Evolutionary conservation across 495 filamentous ascomycete genomes (phyloP).

Genomic region (Antarctomyces pellizariae): DNA sequence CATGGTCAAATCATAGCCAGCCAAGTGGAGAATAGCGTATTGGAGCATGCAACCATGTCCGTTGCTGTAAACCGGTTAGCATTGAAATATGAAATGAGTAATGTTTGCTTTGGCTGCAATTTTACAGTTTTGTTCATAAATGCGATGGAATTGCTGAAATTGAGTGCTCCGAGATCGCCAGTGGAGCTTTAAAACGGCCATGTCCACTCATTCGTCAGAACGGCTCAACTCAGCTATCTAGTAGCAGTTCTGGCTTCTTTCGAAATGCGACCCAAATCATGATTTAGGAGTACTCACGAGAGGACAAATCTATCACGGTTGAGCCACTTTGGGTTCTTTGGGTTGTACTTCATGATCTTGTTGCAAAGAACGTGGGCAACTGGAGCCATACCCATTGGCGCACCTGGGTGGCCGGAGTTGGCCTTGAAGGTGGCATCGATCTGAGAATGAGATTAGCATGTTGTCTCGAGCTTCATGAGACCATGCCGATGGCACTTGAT

Average conservation of each 20-base stretch:
- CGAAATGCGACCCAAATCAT: no score
- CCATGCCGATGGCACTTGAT: no score
- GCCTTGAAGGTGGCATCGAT: conserved; percentile 91
- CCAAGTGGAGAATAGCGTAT: conserved; percentile 93
- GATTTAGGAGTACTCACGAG: conserved; percentile 46
- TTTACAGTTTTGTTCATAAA: no score
- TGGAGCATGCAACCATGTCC: conserved; percentile 98
- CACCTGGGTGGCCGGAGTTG: conserved; percentile 96
- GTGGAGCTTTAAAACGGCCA: no score
- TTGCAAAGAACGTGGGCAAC: conserved; percentile 95
- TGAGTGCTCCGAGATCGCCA: no score
- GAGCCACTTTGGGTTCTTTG: conserved; percentile 88
- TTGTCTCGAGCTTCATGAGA: conserved; percentile 3
- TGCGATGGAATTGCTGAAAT: no score
- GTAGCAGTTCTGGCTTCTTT: no score
- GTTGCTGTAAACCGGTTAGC: conserved; percentile 59
- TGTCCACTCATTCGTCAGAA: no score
- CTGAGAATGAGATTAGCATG: conserved; percentile 22
- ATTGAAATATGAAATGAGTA: no score
- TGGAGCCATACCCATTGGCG: conserved; percentile 87
- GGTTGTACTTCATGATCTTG: conserved; percentile 99
- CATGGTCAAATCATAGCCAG: conserved; percentile 64
- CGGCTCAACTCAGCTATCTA: no score
- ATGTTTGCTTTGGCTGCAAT: no score
- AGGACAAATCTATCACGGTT: conserved; percentile 98